Percentiles rank a stretch among this genome's conserved stretches.
Evolutionary conservation across 495 filamentous ascomycete species (phyloP).

Genomic region (Entonaema liquescens): DNA sequence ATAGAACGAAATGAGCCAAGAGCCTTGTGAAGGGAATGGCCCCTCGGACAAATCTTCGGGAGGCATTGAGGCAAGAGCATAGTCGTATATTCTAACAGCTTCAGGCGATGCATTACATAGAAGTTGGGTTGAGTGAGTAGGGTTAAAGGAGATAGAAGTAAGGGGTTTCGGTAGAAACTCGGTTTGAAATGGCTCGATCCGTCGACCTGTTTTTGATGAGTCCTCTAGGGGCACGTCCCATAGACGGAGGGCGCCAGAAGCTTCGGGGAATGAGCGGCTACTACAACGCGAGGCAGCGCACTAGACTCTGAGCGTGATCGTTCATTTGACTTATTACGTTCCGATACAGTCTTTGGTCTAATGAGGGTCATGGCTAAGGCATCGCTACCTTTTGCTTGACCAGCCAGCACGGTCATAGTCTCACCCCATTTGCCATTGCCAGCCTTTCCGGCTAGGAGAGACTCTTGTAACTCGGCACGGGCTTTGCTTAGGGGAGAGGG

Average conservation of each 20-base stretch:
- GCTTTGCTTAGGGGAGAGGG: conserved; percentile 69
- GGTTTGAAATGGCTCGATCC: conserved; percentile 67
- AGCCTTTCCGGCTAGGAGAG: conserved; percentile 53
- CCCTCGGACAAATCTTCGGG: conserved; percentile 57
- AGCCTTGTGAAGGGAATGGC: conserved; percentile 60
- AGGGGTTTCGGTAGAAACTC: conserved; percentile 72
- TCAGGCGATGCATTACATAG: conserved; percentile 73
- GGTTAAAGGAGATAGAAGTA: conserved; percentile 76
- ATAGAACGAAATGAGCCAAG: conserved; percentile 76
- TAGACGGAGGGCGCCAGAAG: conserved; percentile 63
- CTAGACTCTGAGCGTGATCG: conserved; percentile 42
- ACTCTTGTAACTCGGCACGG: conserved; percentile 56
- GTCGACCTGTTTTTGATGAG: conserved; percentile 48
- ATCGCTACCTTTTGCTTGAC: conserved; percentile 68
- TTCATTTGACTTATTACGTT: conserved; percentile 51
- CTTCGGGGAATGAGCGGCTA: conserved; percentile 70
- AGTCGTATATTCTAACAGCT: conserved; percentile 72
- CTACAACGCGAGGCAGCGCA: conserved; percentile 49
- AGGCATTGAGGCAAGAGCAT: conserved; percentile 53
- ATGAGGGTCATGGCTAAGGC: conserved; percentile 73
- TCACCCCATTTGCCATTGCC: conserved; percentile 70
- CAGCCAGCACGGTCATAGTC: conserved; percentile 63
- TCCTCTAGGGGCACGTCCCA: conserved; percentile 57
- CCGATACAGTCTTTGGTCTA: conserved; percentile 48
- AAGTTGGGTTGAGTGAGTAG: conserved; percentile 67